Base-by-base conservation (phyloP, 352 stramenopile species). In the Phytophthora nicotianae region DNA sequence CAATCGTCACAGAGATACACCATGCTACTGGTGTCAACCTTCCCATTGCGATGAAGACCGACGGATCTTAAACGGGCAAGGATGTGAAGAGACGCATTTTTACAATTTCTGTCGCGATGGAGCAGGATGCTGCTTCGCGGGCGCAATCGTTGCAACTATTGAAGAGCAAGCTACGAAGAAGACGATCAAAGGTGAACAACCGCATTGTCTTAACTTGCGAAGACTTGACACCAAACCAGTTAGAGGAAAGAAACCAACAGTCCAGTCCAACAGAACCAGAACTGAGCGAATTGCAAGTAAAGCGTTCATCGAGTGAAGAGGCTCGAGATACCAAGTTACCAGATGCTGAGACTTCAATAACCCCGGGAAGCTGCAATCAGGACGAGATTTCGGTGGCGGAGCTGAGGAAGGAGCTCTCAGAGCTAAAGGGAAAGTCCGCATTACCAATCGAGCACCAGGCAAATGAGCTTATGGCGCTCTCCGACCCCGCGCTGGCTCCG, bases 121-220 rank as follows among this genome's bases (percentile, higher is more conserved):
- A 63, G 24, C 47, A 43, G 21, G 41, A 9, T 11, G 17, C 32
- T 38, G 32, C 13, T n/a, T 38, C 14, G 19, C 63, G 64, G 20
- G 17, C 59, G 10, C 38, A 60, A 26, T 69, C 62, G 16, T 63
- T 76, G 37, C 43, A 62, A 16, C 38, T 76, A 21, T 33, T 73
- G 26, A 77, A 77, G 42, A 77, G 55, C 23, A 73, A 67, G 40
- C 51, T 73, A 2, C 53, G 37, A 48, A 65, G 56, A 23, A 49
- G 42, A 6, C 47, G 50, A n/a, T 50, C n/a, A 5, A 62, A 54
- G n/a, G 27, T 49, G 16, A 62, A 37, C 10, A 45, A 52, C 17
- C 32, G 46, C 6, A 42, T 48, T 2, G 20, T 16, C 21, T 38
- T 48, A 41, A 38, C 32, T 17, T n/a, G 45, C 0, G 43, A 47